Base-by-base conservation (phyloP, 108 stramenopile species). In the Skeletonema tropicum region DNA sequence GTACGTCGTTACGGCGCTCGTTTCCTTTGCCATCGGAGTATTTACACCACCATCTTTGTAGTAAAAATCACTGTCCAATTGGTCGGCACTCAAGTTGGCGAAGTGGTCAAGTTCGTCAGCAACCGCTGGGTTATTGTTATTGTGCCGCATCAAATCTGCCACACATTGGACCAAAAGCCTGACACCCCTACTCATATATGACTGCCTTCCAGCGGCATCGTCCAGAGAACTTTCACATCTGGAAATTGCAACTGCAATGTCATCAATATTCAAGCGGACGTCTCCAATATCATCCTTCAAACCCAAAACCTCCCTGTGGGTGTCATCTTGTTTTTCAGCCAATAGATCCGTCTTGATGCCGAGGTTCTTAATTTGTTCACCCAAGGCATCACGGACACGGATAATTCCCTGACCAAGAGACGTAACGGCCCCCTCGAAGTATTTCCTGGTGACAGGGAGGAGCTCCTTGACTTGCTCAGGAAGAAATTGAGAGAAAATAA, bases 391-490 rank as follows among this genome's bases (percentile, higher is more conserved):
- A 41, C 87, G 88, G 39, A 91, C 86, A 25, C 87, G 63, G 11
- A 91, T 48, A 52, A 94, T 86, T 13, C 85, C 89, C 58, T 85
- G 70, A 29, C 87, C 93, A 25, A 94, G 74, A 17, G 77, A 83
- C n/a, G 86, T 75, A 0, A 88, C 87, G 6, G 93, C 90, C 65
- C 76, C 61, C 23, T 89, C 83, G 67, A 91, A 94, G 69, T 86
- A 73, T 32, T 80, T 62, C 7, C 86, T 79, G 3, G 90, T 90
- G 55, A 94, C 93, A n/a, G 93, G 93, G 45, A 94, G 73, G 65
- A 90, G 68, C 60, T 87, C 88, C 67, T 85, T 83, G 36, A 86
- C 68, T n/a, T 65, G 60, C 19, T 91, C 93, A 13, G 93, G 93
- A 5, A 94, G 67, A 29, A 77, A 66, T 29, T 90, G 87, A 5